These are phyloP conservation scores for Apiospora saccharicola DNA, from an alignment of 2,329 filamentous ascomycete species.

Conservation along the genomic window DNA sequence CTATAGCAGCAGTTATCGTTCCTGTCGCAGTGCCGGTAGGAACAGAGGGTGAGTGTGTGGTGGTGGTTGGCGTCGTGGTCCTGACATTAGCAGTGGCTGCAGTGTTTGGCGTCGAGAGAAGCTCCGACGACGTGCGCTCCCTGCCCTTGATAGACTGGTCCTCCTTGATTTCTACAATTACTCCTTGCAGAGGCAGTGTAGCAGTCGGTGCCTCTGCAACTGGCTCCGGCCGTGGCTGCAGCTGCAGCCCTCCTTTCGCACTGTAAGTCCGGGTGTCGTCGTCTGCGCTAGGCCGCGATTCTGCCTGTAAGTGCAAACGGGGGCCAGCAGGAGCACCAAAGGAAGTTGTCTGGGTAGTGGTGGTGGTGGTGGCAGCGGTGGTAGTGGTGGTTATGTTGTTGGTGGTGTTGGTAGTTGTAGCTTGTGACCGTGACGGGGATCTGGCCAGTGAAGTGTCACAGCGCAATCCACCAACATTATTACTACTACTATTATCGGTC, in stretches of 20 bases:
- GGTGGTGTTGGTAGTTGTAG: constrained; percentile 22
- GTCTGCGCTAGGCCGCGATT: constrained; percentile 9
- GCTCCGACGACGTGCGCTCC: constrained; percentile 14
- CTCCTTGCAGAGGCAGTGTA: constrained; percentile 21
- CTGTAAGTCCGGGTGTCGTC: constrained; percentile 4
- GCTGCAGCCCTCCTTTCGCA: constrained; percentile 22
- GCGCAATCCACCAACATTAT: constrained; percentile 22
- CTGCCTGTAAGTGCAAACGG: constrained; percentile 1
- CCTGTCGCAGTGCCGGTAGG: constrained; percentile 7
- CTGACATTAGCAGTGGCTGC: constrained; percentile 19
- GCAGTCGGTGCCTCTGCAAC: constrained; percentile 10
- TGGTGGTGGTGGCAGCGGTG: background rate
- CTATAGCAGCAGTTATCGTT: constrained; percentile 17
- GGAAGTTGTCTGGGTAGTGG: constrained; percentile 12
- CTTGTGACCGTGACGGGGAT: constrained; percentile 20
- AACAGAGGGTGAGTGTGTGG: constrained; percentile 15
- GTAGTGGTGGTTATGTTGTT: constrained; percentile 6
- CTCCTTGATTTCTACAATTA: constrained; percentile 21
- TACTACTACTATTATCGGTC: constrained; percentile 19
- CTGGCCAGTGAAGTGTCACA: constrained; percentile 18
- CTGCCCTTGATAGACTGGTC: constrained; percentile 19
- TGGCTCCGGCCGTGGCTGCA: constrained; percentile 15
- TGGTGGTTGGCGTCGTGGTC: constrained; percentile 5
- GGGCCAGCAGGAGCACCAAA: constrained; percentile 19
- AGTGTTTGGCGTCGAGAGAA: constrained; percentile 4